Evolutionary conservation across 805 yeast species (phyloP).

Genomic region (Ascoidea tarda): DNA sequence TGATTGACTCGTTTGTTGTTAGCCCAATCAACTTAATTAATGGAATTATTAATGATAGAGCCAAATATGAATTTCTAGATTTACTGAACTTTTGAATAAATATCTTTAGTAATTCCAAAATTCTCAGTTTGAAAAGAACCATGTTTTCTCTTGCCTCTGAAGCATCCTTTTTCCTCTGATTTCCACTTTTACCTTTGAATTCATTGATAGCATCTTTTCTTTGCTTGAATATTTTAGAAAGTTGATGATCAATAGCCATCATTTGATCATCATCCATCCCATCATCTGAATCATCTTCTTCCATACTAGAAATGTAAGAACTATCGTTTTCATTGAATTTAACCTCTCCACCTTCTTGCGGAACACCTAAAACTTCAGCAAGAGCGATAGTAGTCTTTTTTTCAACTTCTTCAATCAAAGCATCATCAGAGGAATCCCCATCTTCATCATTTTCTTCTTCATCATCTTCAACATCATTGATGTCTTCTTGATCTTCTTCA

Average conservation of each 20-base stretch:
- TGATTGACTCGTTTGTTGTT: slow-evolving; percentile 58
- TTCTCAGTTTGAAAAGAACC: slow-evolving; percentile 61
- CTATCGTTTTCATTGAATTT: not conserved
- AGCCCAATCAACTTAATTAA: slow-evolving; percentile 43
- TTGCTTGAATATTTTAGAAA: slow-evolving; percentile 74
- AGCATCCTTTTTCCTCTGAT: slow-evolving; percentile 58
- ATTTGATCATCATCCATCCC: slow-evolving; percentile 47
- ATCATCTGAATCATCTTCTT: slow-evolving; percentile 24
- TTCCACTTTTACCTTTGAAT: slow-evolving; percentile 38
- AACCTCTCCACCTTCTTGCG: slow-evolving; percentile 1
- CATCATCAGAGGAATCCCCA: slow-evolving; percentile 10
- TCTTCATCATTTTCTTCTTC: slow-evolving; percentile 10
- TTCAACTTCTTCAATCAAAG: slow-evolving; percentile 8
- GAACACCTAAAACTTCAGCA: slow-evolving; percentile 9
- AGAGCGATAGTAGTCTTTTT: slow-evolving; percentile 8
- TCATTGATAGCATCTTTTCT: slow-evolving; percentile 51
- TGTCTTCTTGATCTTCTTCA: slow-evolving; percentile 9
- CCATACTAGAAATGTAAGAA: slow-evolving; percentile 3
- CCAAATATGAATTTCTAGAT: slow-evolving; percentile 20
- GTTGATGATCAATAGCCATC: slow-evolving; percentile 83
- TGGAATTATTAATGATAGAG: slow-evolving; percentile 35
- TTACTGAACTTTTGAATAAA: slow-evolving; percentile 29
- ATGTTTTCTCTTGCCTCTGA: slow-evolving; percentile 69
- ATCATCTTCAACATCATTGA: slow-evolving; percentile 8
- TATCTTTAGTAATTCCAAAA: slow-evolving; percentile 63